Conservation (phyloP, 495 filamentous ascomycete genomes). For the Amniculicola lignicola region DNA sequence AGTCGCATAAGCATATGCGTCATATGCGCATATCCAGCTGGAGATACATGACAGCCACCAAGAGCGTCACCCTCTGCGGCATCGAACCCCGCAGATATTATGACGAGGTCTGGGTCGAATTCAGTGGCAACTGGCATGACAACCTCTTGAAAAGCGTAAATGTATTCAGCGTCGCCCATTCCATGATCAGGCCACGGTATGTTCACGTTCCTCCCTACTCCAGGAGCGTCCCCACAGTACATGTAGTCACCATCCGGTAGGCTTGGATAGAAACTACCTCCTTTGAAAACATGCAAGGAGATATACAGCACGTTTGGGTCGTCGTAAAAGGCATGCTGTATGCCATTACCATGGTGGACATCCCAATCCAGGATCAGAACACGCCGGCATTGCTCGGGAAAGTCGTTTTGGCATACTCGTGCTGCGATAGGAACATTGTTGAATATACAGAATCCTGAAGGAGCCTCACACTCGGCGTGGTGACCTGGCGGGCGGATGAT, state of each 20-base stretch:
- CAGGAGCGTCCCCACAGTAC: constrained; percentile 69
- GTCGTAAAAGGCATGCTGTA: constrained; percentile 93
- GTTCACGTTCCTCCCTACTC: constrained; percentile 87
- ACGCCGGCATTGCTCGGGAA: constrained; percentile 75
- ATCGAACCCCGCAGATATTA: constrained; percentile 94
- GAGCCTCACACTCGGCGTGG: constrained; percentile 77
- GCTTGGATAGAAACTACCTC: constrained; percentile 83
- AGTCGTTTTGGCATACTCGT: constrained; percentile 72
- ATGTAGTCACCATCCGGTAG: constrained; percentile 69
- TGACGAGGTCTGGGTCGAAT: constrained; percentile 91
- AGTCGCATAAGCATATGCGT: constrained; percentile 98
- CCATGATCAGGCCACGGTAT: constrained; percentile 89
- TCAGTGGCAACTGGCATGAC: constrained; percentile 96
- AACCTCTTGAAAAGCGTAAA: constrained; percentile 90
- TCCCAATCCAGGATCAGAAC: constrained; percentile 95
- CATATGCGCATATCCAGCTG: constrained; percentile 94
- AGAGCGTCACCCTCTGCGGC: constrained; percentile 89
- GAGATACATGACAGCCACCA: constrained; percentile 87
- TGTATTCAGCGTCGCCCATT: constrained; percentile 96
- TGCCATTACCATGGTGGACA: constrained; percentile 84
- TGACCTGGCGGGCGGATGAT: constrained; percentile 93
- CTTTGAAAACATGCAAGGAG: constrained; percentile 84
- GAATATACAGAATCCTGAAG: constrained; percentile 95
- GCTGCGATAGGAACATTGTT: constrained; percentile 95
- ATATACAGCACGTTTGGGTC: constrained; percentile 96